Percentiles rank a stretch among this genome's conserved stretches.
Evolutionary conservation across 1,284 basidiomycete genomes (phyloP).

Genomic region (Inonotus obliquus): DNA sequence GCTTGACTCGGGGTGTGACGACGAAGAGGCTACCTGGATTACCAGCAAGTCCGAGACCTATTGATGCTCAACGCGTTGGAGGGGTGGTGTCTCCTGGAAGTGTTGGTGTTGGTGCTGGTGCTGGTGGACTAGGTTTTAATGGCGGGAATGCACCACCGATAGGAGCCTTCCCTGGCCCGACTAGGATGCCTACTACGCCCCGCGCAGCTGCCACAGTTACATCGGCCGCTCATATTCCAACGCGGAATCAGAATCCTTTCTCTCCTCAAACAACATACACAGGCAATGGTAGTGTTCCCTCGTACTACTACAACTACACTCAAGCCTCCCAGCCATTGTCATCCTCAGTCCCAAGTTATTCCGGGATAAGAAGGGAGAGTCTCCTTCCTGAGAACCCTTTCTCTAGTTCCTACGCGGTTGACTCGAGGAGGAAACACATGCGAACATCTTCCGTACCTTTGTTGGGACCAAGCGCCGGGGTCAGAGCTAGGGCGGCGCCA

Average conservation of each 20-base stretch:
- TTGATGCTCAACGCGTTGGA: not conserved
- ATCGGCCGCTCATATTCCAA: constrained; percentile 24
- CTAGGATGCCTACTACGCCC: constrained; percentile 14
- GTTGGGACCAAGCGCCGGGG: not conserved
- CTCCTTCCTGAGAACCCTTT: constrained; percentile 9
- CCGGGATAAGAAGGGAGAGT: not conserved
- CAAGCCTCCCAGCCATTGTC: not conserved
- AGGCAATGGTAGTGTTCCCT: constrained; percentile 7
- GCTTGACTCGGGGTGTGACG: too few species aligned
- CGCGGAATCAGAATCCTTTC: not conserved
- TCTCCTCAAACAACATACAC: not conserved
- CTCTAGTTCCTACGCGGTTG: not conserved
- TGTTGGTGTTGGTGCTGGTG: not conserved
- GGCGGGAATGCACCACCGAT: not conserved
- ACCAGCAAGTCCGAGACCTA: constrained; percentile 8
- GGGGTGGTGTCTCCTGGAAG: not conserved
- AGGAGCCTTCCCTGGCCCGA: constrained; percentile 18
- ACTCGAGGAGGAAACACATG: not conserved
- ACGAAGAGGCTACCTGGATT: not conserved
- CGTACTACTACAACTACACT: constrained; percentile 10
- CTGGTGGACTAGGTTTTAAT: not conserved
- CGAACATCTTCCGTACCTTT: constrained; percentile 16
- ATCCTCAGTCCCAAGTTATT: constrained; percentile 3
- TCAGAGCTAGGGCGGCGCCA: not conserved
- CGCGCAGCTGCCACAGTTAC: constrained; percentile 21